phyloP scores from a whole-genome alignment of 1,284 basidiomycete species.

The Trichosporon asahii region DNA sequence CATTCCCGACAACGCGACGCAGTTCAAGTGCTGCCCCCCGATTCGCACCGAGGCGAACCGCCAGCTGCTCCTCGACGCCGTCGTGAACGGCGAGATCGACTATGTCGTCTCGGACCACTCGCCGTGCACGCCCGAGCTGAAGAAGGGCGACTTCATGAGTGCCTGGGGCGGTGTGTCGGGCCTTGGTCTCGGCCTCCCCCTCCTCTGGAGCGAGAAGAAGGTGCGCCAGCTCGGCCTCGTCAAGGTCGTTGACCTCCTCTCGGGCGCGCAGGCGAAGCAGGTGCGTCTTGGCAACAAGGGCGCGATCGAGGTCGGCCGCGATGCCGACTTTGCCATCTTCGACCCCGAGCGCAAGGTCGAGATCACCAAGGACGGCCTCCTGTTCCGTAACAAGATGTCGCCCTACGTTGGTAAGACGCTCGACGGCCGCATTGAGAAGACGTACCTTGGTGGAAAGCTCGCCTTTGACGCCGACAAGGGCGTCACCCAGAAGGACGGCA shows the following conservation, averaged over 20 bases:
- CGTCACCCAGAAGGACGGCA: conserved; percentile 18
- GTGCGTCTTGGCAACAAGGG: conserved; percentile 75
- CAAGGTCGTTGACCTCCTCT: conserved; percentile 70
- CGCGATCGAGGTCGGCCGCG: conserved; percentile 64
- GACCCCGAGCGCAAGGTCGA: conserved; percentile 64
- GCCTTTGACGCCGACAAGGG: conserved; percentile 58
- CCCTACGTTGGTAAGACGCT: conserved; percentile 75
- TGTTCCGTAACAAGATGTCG: conserved; percentile 89
- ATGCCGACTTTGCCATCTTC: conserved; percentile 83
- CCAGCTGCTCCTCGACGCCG: conserved; percentile 70
- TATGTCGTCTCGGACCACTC: conserved; percentile 91
- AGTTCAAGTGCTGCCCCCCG: conserved; percentile 86
- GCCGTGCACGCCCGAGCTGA: conserved; percentile 77
- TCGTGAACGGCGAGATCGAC: conserved; percentile 76
- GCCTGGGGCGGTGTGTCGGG: conserved; percentile 93
- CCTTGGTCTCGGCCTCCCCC: conserved; percentile 77
- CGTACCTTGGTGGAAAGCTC: conserved; percentile 68
- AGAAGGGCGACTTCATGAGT: conserved; percentile 74
- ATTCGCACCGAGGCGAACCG: conserved; percentile 71
- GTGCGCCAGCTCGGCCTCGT: conserved; percentile 56
- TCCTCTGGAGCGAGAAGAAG: conserved; percentile 71
- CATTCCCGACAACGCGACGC: conserved; percentile 57
- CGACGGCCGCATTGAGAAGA: conserved; percentile 67
- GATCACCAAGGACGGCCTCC: conserved; percentile 59
- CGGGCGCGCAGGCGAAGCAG: conserved; percentile 67